These are phyloP conservation scores for Cryptococcus sp. DNA, from an alignment of 1,284 basidiomycete genomes.

Conservation along the genomic window DNA sequence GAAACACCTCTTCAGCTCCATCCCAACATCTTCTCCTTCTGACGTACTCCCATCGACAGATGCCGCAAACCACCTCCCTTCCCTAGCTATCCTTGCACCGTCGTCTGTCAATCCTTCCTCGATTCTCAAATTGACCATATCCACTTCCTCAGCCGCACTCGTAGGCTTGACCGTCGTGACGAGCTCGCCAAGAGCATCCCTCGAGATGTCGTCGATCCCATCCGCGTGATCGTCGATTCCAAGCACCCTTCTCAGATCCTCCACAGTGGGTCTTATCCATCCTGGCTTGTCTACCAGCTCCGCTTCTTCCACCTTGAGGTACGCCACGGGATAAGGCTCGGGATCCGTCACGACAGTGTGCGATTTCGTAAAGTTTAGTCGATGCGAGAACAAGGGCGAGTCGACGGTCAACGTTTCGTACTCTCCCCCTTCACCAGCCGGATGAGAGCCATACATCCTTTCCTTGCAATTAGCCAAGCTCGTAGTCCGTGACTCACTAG, in stretches of 20 bases:
- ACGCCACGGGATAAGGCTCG: constrained; percentile 68
- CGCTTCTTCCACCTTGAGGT: constrained; percentile 68
- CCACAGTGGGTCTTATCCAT: constrained; percentile 23
- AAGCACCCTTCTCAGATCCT: constrained; percentile 30
- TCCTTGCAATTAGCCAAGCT: constrained; percentile 53
- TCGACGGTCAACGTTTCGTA: constrained; percentile 93
- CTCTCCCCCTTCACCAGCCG: constrained; percentile 97
- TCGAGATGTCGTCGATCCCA: constrained; percentile 24
- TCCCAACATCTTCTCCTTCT: constrained; percentile 19
- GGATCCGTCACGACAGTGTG: constrained; percentile 61
- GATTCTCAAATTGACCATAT: neutral
- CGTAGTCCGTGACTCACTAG: constrained; percentile 53
- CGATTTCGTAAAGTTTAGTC: constrained; percentile 61
- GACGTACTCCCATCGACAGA: constrained; percentile 18
- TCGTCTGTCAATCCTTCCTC: neutral
- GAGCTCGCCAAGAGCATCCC: constrained; percentile 20
- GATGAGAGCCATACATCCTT: constrained; percentile 76
- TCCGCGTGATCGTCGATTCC: constrained; percentile 20
- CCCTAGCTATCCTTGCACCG: constrained; percentile 15
- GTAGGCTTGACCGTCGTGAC: no score
- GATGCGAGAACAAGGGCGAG: constrained; percentile 77
- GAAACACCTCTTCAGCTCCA: constrained; percentile 31
- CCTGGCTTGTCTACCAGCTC: constrained; percentile 55
- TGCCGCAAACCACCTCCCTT: constrained; percentile 36
- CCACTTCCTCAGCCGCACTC: neutral